Evolutionary conservation across 2,329 filamentous ascomycete species (phyloP).

Genomic region (Pseudogymnoascus sp.): DNA sequence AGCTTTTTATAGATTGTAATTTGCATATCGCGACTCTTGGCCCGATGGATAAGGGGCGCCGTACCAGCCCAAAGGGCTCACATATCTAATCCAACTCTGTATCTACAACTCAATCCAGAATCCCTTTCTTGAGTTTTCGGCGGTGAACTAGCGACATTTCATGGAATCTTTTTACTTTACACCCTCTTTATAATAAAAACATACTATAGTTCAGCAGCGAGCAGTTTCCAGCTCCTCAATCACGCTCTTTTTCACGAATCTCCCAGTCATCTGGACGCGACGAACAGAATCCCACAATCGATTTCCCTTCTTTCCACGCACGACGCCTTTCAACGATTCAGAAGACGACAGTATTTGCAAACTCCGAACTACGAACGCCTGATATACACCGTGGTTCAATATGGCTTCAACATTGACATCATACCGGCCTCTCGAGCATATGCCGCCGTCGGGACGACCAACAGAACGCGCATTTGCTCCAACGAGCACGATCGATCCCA

Average conservation of each 20-base stretch:
- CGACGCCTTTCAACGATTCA: background rate
- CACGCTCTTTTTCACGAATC: conserved; percentile 6
- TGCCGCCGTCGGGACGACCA: background rate
- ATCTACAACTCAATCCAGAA: conserved; percentile 3
- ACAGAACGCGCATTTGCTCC: conserved; percentile 34
- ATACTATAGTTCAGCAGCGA: background rate
- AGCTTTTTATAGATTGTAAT: conserved; percentile 8
- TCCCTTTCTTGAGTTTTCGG: background rate
- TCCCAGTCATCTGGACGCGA: conserved; percentile 1
- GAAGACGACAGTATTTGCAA: background rate
- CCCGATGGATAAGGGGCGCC: background rate
- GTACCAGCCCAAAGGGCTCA: background rate
- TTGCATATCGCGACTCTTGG: conserved; percentile 7
- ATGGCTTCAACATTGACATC: conserved; percentile 6
- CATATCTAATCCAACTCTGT: conserved; percentile 3
- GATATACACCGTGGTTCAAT: background rate
- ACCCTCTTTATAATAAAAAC: conserved; percentile 2
- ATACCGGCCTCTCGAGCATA: conserved; percentile 1
- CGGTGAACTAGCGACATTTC: background rate
- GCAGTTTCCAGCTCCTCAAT: background rate
- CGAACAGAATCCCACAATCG: background rate
- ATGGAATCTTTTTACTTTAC: background rate
- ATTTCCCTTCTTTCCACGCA: background rate
- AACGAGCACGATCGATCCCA: conserved; percentile 31
- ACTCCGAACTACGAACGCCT: background rate